These are phyloP conservation scores for Candida easanensis DNA, from an alignment of 805 yeast genomes.

Conservation along the genomic window DNA sequence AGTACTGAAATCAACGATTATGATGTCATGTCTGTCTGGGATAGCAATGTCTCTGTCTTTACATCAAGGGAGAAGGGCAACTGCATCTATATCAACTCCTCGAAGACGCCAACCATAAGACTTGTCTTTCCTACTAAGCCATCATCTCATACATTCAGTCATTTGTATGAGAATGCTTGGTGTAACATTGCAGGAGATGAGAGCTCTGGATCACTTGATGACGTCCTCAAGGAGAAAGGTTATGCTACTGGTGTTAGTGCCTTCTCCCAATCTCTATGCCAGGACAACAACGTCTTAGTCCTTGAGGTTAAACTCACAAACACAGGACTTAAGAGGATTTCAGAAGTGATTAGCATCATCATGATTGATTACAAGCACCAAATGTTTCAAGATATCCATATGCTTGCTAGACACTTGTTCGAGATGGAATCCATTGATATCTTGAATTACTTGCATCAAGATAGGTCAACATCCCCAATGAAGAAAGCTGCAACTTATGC, in stretches of 20 bases:
- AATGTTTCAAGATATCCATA: conserved; percentile 19
- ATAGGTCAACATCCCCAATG: conserved; percentile 36
- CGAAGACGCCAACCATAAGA: conserved; percentile 37
- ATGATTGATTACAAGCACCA: conserved; percentile 24
- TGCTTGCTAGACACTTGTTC: conserved; percentile 40
- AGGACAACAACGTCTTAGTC: conserved; percentile 38
- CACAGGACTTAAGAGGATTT: conserved; percentile 40
- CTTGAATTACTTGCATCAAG: conserved; percentile 43
- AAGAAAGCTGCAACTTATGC: conserved; percentile 47
- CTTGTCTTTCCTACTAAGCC: conserved; percentile 42
- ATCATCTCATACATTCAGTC: neutral
- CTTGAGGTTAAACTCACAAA: conserved; percentile 49
- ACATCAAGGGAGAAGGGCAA: conserved; percentile 18
- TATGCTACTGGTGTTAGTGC: conserved; percentile 40
- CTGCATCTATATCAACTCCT: conserved; percentile 38
- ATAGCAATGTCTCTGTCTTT: conserved; percentile 26
- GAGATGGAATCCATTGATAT: conserved; percentile 48
- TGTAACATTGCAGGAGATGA: conserved; percentile 65
- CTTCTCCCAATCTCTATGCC: conserved; percentile 37
- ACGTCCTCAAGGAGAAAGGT: conserved; percentile 33
- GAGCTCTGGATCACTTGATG: conserved; percentile 46
- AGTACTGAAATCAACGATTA: conserved; percentile 12
- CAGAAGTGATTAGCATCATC: conserved; percentile 33
- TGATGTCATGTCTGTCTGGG: conserved; percentile 20
- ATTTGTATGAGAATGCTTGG: conserved; percentile 43